Evolutionary conservation across 306 rosid genomes (phyloP), one percentile per base, ranked within the genome.

Genomic region (Herpetospermum pedunculosum): DNA sequence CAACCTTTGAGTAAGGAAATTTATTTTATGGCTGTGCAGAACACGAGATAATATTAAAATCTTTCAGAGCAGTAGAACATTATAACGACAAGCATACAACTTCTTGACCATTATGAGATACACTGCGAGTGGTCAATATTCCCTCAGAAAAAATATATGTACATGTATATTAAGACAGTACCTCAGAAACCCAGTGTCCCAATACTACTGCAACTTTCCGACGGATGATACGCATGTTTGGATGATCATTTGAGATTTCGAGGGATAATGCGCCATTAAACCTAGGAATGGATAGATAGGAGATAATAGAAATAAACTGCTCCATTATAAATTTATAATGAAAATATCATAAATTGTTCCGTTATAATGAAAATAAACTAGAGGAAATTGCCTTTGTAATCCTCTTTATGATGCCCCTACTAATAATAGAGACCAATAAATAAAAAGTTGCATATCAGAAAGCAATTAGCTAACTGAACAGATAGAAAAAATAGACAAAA

Each of bases 141-240:
- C 12, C 16, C 16, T 69, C 14, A 49, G 29, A 43, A 3, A 67
- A 46, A 70, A 70, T 25, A 63, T 4, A 29, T 30, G 11, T 34
- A 35, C 6, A 6, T 50, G 23, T 52, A 40, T 30, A 60, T 30
- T 6, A 30, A 59, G 41, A 40, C 28, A 29, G 2, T 89, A 93
- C 98, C 97, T 93, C 98, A 78, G 98, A 93, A 64, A 93, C 98
- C 98, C 98, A 93, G 76, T 93, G 98, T 63, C 98, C 98, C 86
- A 93, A 81, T 69, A 93, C 84, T 59, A 93, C 76, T 52, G 96
- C 98, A 80, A 93, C 94, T 87, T 88, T 93, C 70, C 97, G 96
- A 75, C 85, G 96, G 80, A 93, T 89, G 76, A 93, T 85, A 58
- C 86, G 88, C 88, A 85, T 71, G 81, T 86, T 91, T 79, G 96